A percentile compares a stretch with the other conserved stretches of the same genome.
These are phyloP conservation scores for Candolleomyces aberdarensis DNA, from an alignment of 768 basidiomycete species.

Conservation along the genomic window DNA sequence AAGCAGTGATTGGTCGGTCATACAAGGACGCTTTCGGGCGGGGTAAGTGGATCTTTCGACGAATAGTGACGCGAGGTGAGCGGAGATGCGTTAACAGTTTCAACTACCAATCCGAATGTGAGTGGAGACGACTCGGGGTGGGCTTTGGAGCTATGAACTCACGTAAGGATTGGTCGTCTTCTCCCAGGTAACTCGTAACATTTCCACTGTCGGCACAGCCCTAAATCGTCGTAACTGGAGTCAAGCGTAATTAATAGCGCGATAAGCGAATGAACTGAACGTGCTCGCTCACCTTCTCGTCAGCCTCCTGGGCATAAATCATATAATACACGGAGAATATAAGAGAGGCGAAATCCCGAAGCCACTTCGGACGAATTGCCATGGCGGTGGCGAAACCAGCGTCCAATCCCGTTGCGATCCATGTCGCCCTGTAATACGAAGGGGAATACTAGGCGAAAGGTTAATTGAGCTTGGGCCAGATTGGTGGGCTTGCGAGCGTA, in stretches of 20 bases:
- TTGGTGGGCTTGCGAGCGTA: conserved; percentile 32
- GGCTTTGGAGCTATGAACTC: conserved; percentile 19
- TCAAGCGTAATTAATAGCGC: background rate
- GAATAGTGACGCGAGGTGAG: conserved; percentile 59
- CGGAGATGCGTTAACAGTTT: conserved; percentile 59
- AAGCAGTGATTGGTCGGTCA: conserved; percentile 77
- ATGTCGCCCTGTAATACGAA: conserved; percentile 94
- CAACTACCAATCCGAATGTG: conserved; percentile 43
- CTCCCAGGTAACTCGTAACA: conserved; percentile 95
- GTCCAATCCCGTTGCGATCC: conserved; percentile 92
- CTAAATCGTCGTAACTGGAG: conserved; percentile 83
- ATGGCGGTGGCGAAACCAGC: conserved; percentile 97
- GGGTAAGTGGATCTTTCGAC: conserved; percentile 77
- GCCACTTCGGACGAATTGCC: conserved; percentile 87
- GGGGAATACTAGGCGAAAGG: conserved; percentile 66
- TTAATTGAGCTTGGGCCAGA: background rate
- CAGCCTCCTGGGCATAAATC: conserved; percentile 79
- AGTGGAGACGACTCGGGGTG: background rate
- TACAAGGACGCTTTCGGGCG: conserved; percentile 76
- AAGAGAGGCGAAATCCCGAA: conserved; percentile 82
- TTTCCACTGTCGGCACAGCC: conserved; percentile 93
- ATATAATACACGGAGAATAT: conserved; percentile 91
- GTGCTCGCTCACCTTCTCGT: conserved; percentile 75
- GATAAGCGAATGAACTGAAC: background rate
- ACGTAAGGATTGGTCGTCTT: conserved; percentile 95